Evolutionary conservation across 1,284 basidiomycete species (phyloP).

Genomic region (Takashimella tepidaria): DNA sequence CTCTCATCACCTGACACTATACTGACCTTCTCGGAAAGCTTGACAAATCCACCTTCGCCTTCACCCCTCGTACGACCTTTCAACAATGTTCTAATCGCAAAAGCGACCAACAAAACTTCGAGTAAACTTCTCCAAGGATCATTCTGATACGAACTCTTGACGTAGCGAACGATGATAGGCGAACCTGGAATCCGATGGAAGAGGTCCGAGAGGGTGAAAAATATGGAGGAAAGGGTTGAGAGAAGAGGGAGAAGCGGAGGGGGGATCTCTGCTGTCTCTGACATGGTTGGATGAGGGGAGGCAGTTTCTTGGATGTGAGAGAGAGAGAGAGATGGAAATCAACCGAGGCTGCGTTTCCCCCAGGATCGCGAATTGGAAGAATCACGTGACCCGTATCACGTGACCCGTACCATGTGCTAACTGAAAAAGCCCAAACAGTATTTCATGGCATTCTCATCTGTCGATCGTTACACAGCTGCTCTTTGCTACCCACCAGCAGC

Average conservation of each 20-base stretch:
- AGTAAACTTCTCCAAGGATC: conserved; percentile 88
- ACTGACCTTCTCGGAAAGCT: conserved; percentile 79
- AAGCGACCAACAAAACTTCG: conserved; percentile 82
- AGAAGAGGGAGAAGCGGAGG: conserved; percentile 39
- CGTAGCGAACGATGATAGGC: conserved; percentile 82
- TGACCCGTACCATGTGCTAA: too few species aligned
- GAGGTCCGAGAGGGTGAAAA: conserved; percentile 21
- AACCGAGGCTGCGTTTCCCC: too few species aligned
- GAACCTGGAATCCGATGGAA: conserved; percentile 68
- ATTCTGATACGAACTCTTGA: conserved; percentile 73
- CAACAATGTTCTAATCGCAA: conserved; percentile 81
- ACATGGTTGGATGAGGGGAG: background rate
- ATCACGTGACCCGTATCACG: background rate
- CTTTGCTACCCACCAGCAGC: too few species aligned
- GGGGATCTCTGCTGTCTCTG: conserved; percentile 30
- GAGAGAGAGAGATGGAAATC: background rate
- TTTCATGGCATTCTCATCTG: too few species aligned
- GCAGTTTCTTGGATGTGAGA: too few species aligned
- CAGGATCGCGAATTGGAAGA: too few species aligned
- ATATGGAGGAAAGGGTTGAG: conserved; percentile 26
- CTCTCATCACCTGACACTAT: background rate
- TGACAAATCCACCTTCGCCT: conserved; percentile 79
- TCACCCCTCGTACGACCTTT: conserved; percentile 86
- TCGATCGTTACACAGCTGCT: too few species aligned
- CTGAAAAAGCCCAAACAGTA: too few species aligned